Evolutionary conservation across 192 early-diverging fungal genomes (phyloP), one percentile per base, ranked within the genome.

Genomic region (Coemansia sp.): DNA sequence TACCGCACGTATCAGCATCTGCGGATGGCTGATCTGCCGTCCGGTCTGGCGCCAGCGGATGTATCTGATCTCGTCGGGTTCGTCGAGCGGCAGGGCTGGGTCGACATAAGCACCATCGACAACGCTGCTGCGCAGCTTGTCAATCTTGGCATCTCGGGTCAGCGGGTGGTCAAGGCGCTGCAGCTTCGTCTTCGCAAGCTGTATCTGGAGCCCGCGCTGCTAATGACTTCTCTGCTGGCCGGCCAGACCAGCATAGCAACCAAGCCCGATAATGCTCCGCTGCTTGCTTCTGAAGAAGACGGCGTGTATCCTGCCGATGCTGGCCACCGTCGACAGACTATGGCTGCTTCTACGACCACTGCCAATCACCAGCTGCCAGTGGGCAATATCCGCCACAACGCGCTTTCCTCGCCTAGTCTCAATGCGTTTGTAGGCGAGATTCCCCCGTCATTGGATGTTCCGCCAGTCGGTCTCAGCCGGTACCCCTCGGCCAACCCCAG

Each of bases 151-250:
- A 66, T 84, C 34, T 52, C 76, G 17, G 76, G 73, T 2, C 54
- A 58, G 56, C 76, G 67, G 18, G 62, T 79, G 15, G 71, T 84
- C 32, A 55, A 75, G 65, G 58, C 70, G 8, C 54, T 84, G 43
- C 81, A 84, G 66, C 73, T 79, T 34, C 76, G 81, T 28, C 57
- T 84, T 67, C 81, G 76, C 28, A 77, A 63, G 48, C 45, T 84
- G 39, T 84, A 75, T 51, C 5, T 73, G 14, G 81, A 84, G 35
- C 65, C 81, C 3, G 61, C 81, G 51, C 71, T 71, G 41, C 28
- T 79, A 48, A 79, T 84, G 73, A 38, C 76, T 11, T 78, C 76
- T 32, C 39, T 84, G 18, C 67, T 64, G 41, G 48, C 62, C 6
- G 62, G 36, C 53, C 64, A 56, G 11, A n/a, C 18, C 33, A 55